Evolutionary conservation across 345 rosid genomes (phyloP), one percentile per base, ranked within the genome.

Genomic region (Eutrema heterophyllum): DNA sequence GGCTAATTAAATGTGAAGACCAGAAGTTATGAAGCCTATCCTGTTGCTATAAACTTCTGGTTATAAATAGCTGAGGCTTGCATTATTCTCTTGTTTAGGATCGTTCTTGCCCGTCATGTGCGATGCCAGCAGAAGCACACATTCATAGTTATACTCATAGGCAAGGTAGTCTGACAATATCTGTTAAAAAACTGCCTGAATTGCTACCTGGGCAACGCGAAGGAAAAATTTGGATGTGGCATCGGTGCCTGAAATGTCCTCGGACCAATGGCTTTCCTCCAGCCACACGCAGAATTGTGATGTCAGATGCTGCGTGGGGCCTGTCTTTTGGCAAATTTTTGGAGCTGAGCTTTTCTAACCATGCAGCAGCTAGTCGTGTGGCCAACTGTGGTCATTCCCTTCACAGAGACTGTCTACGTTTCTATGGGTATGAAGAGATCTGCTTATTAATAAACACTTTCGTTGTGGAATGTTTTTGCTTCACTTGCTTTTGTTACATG

Each of bases 211-310:
- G 99, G 50, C 91, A 92, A 80, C 84, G 83, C 55, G 99, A 92
- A 76, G 98, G 96, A 66, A 95, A 88, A 79, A 92, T 95, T 72
- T 95, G 99, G 99, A 95, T 95, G 99, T 95, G 99, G 99, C 99
- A 95, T 71, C 81, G 99, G 77, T 95, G 99, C 79, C 84, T 92
- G 71, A 83, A 80, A 71, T 95, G 99, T 72, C 99, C 98, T 73
- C 84, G 98, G 64, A 78, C 53, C 61, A 80, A 74, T 80, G 94
- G 97, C 18, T 88, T 90, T 75, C 99, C 98, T 75, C 97, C 93
- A 4, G 97, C 98, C 67, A 95, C 99, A 55, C 84, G 87, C 44
- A 88, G 99, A 80, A 84, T 95, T 56, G 86, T 95, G 64, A 95
- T 95, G 99, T 95, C 98, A 60, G 90, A 90, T 86, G 97, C 99